Evolutionary conservation across 306 rosid genomes (phyloP).

Genomic region (Quercus rubra): DNA sequence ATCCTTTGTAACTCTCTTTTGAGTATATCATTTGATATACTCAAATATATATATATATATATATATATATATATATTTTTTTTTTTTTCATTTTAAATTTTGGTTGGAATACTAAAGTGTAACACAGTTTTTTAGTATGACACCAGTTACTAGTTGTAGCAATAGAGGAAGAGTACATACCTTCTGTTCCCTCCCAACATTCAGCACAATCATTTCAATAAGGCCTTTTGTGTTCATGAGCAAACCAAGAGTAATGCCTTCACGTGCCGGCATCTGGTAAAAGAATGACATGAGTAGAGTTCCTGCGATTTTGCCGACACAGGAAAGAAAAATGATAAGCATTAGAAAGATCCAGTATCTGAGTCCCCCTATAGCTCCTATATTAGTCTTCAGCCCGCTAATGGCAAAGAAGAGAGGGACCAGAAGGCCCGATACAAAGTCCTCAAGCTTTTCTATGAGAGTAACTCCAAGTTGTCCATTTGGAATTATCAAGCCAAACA

Average conservation of each 20-base stretch:
- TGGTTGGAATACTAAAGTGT: too few relatives aligned
- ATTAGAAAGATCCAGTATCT: conserved; percentile 55
- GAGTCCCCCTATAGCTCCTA: conserved; percentile 27
- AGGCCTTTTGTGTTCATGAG: conserved; percentile 98
- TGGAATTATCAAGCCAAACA: conserved; percentile 85
- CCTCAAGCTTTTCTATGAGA: conserved; percentile 92
- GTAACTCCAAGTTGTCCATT: conserved; percentile 80
- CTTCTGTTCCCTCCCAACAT: conserved; percentile 86
- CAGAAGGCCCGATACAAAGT: conserved; percentile 82
- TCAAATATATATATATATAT: too few relatives aligned
- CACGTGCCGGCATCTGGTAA: conserved; percentile 63
- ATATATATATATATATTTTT: too few relatives aligned
- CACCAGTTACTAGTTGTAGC: too few relatives aligned
- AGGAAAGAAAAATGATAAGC: conserved; percentile 53
- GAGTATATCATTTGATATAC: too few relatives aligned
- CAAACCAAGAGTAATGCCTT: conserved; percentile 69
- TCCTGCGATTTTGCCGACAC: conserved; percentile 71
- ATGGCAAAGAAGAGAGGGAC: conserved; percentile 89
- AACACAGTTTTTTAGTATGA: too few relatives aligned
- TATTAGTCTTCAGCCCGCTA: conserved; percentile 77
- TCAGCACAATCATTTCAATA: conserved; percentile 78
- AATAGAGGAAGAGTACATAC: conserved; percentile 18
- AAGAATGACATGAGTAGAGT: conserved; percentile 51
- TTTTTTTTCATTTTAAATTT: too few relatives aligned
- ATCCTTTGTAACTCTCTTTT: too few relatives aligned